Evolutionary conservation across 306 rosid genomes (phyloP).

Genomic region (Corylus americana): DNA sequence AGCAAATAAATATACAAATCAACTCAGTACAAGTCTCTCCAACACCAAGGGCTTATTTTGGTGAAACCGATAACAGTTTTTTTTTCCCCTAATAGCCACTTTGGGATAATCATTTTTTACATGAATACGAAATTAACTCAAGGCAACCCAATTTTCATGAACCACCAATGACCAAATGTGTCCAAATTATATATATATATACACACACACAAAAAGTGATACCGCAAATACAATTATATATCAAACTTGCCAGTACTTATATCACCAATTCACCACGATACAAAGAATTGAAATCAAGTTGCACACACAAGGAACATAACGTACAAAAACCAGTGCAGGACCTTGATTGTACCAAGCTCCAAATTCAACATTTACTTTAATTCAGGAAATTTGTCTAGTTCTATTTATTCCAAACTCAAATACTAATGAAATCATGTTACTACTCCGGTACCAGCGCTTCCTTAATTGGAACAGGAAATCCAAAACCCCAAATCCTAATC

Average conservation of each 20-base stretch:
- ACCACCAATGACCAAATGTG: neutral
- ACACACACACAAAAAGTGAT: neutral
- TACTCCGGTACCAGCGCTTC: neutral
- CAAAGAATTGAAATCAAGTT: neutral
- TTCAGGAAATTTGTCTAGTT: neutral
- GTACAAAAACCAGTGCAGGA: neutral
- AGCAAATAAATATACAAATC: constrained; percentile 2
- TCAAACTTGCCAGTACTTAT: neutral
- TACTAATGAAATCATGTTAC: neutral
- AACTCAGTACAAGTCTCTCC: neutral
- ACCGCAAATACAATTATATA: neutral
- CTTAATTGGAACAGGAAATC: neutral
- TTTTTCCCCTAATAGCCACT: neutral
- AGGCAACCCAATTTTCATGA: constrained; percentile 8
- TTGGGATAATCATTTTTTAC: neutral
- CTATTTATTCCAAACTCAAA: neutral
- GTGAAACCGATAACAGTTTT: neutral
- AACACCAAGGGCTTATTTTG: neutral
- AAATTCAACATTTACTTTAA: neutral
- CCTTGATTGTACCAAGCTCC: constrained; percentile 5
- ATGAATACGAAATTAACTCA: neutral
- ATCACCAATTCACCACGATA: neutral
- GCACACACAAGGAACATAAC: neutral
- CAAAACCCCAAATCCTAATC: constrained; percentile 1
- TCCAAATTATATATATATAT: neutral